Conservation (phyloP, 2,329 filamentous ascomycete genomes). For the Aurifilum marmelostoma region DNA sequence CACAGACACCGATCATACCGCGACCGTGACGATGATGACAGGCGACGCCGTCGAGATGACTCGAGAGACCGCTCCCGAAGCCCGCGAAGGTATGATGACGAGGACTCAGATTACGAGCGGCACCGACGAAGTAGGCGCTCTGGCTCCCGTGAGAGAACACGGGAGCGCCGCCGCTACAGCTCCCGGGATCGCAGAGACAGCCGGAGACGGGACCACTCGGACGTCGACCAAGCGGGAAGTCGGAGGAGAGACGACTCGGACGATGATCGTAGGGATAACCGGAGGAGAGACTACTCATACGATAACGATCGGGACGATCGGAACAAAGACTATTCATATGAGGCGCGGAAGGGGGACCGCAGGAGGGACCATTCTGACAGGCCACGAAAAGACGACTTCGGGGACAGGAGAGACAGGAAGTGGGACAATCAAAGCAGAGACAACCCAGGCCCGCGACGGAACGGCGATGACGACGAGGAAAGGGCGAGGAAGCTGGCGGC, state of each 20-base stretch:
- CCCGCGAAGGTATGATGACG: constrained; percentile 42
- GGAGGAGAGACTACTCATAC: background rate
- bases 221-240: constrained; percentile 28
- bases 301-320: background rate
- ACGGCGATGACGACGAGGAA: constrained; percentile 53
- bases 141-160: constrained; percentile 46
- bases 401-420: constrained; percentile 5
- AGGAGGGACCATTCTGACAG: constrained; percentile 29
- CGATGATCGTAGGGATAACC: background rate
- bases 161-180: constrained; percentile 41
- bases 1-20: constrained; percentile 45
- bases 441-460: constrained; percentile 19
- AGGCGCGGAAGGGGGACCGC: constrained; percentile 23
- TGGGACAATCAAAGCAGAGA: background rate
- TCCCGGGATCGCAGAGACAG: constrained; percentile 37
- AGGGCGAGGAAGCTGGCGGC: constrained; percentile 69
- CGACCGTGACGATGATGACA: constrained; percentile 15
- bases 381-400: constrained; percentile 7
- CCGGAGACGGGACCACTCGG: constrained; percentile 28
- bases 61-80: constrained; percentile 50
- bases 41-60: constrained; percentile 49
- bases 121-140: constrained; percentile 49
- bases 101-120: constrained; percentile 44
- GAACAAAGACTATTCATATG: constrained; percentile 26
- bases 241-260: background rate